Conservation (phyloP, 2,329 filamentous ascomycete genomes). For the Ambrosiella beaveri region DNA sequence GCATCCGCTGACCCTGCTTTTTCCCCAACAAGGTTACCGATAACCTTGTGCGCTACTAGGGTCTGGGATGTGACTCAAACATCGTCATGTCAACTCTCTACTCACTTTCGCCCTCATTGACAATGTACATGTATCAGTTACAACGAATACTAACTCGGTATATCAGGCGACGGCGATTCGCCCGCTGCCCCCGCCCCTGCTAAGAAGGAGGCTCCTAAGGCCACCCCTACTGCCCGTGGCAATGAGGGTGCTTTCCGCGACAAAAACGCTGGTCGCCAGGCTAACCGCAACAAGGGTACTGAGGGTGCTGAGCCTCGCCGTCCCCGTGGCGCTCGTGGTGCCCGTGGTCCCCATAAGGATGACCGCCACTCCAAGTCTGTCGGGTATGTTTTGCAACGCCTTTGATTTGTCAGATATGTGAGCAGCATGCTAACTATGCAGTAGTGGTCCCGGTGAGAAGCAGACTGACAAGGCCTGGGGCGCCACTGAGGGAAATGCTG, state of each 20-base stretch:
- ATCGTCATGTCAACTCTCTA: not conserved
- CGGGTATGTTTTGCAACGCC: conserved; percentile 24
- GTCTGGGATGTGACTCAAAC: too few species aligned
- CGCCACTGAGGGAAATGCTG: conserved; percentile 59
- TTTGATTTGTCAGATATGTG: not conserved
- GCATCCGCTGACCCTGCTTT: not conserved
- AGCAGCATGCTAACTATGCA: conserved; percentile 16
- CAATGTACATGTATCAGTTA: not conserved
- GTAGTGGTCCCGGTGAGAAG: conserved; percentile 55
- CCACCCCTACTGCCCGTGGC: conserved; percentile 50
- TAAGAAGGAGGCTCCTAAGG: conserved; percentile 80
- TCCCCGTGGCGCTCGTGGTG: conserved; percentile 40
- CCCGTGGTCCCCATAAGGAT: conserved; percentile 33
- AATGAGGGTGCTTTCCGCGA: conserved; percentile 80
- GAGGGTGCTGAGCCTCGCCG: conserved; percentile 46
- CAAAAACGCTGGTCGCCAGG: conserved; percentile 60
- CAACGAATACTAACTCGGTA: conserved; percentile 1
- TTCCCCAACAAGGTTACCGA: too few species aligned
- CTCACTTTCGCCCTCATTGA: not conserved
- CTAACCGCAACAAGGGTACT: conserved; percentile 65
- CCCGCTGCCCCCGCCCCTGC: conserved; percentile 45
- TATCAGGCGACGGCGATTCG: conserved; percentile 10
- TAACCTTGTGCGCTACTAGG: too few species aligned
- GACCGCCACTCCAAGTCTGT: conserved; percentile 36
- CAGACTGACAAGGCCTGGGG: conserved; percentile 84